Conservation (phyloP, 768 basidiomycete species). For the Amanita pseudoporphyria region DNA sequence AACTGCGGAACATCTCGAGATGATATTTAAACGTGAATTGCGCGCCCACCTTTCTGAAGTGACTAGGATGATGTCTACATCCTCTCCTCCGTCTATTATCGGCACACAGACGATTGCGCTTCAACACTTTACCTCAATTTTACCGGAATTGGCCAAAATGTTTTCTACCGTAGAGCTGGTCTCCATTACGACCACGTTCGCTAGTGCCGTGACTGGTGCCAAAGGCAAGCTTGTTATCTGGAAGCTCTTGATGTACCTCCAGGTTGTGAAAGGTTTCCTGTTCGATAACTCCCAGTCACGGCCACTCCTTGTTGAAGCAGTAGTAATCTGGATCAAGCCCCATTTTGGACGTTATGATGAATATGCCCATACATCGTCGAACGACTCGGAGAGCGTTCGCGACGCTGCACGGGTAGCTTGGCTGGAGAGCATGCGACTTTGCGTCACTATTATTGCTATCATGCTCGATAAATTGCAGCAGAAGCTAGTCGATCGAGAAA, state of each 20-base stretch:
- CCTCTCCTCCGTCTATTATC: constrained; percentile 77
- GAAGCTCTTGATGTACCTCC: constrained; percentile 91
- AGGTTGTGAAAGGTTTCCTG: constrained; percentile 80
- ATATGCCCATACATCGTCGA: constrained; percentile 48
- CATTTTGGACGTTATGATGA: constrained; percentile 92
- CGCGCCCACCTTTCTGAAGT: constrained; percentile 69
- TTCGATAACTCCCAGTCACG: constrained; percentile 80
- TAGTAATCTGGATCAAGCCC: constrained; percentile 92
- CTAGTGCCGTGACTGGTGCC: constrained; percentile 64
- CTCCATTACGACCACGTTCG: constrained; percentile 78
- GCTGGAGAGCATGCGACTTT: constrained; percentile 87
- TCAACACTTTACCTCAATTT: constrained; percentile 86
- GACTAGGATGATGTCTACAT: constrained; percentile 81
- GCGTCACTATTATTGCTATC: constrained; percentile 79
- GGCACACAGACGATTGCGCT: constrained; percentile 93
- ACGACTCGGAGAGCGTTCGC: constrained; percentile 54
- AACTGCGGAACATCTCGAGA: constrained; percentile 79
- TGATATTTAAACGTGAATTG: constrained; percentile 77
- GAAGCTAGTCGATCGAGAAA: constrained; percentile 57
- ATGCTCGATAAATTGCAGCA: constrained; percentile 88
- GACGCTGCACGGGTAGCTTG: constrained; percentile 78
- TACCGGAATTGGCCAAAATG: constrained; percentile 79
- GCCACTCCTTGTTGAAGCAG: constrained; percentile 71
- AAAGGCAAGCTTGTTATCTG: constrained; percentile 88
- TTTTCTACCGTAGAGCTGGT: constrained; percentile 80